These are phyloP conservation scores for Exophiala lecanii-corni DNA, from an alignment of 2,329 filamentous ascomycete species.

Conservation along the genomic window DNA sequence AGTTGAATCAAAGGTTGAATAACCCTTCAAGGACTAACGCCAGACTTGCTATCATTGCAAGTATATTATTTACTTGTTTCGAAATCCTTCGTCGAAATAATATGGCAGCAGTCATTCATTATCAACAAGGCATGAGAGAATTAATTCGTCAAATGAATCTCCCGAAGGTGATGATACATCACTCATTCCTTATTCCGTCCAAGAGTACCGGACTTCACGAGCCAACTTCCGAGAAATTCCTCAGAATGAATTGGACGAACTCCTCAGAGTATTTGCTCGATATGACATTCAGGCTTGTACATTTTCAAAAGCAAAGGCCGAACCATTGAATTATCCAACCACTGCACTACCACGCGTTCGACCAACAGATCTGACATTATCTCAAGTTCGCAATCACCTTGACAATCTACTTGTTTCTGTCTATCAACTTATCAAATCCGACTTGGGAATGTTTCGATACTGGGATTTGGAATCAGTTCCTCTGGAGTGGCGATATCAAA, in stretches of 20 bases:
- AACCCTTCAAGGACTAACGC: conserved; percentile 42
- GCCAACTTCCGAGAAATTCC: conserved; percentile 23
- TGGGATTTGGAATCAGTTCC: conserved; percentile 23
- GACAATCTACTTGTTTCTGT: conserved; percentile 28
- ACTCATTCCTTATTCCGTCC: conserved; percentile 13
- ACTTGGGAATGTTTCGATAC: conserved; percentile 27
- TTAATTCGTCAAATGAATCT: conserved; percentile 27
- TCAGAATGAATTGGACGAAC: conserved; percentile 26
- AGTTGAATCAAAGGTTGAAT: conserved; percentile 44
- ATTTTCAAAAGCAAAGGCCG: conserved; percentile 25
- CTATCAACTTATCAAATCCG: conserved; percentile 28
- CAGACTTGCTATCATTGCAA: conserved; percentile 58
- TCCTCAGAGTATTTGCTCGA: conserved; percentile 27
- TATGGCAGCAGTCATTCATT: conserved; percentile 28
- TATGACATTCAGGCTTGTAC: conserved; percentile 30
- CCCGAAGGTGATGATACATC: conserved; percentile 28
- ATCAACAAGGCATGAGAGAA: conserved; percentile 26
- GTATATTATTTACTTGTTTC: conserved; percentile 62
- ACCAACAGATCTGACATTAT: conserved; percentile 22
- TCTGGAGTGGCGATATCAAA: conserved; percentile 19
- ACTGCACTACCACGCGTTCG: conserved; percentile 19
- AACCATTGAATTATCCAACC: conserved; percentile 16
- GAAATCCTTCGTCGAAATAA: conserved; percentile 40
- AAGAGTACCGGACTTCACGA: conserved; percentile 3
- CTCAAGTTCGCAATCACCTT: conserved; percentile 26